These are phyloP conservation scores for Adenanthera pavonina DNA, from an alignment of 306 rosid genomes.

Conservation along the genomic window DNA sequence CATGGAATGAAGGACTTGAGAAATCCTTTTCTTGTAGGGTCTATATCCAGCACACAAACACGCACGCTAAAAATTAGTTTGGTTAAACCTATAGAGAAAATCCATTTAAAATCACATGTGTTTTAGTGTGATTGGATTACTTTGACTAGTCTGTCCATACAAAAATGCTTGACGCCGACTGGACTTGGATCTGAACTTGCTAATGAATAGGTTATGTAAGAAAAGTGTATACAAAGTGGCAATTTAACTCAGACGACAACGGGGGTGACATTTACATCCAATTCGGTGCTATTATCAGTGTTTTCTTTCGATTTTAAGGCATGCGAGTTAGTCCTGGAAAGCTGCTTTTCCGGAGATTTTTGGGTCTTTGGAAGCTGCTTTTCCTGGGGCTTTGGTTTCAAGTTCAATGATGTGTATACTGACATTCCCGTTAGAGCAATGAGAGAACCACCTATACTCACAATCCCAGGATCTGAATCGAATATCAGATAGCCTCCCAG, in stretches of 20 bases:
- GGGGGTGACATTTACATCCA: constrained; percentile 44
- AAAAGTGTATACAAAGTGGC: constrained; percentile 9
- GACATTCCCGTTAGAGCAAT: constrained; percentile 51
- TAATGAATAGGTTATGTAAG: background rate
- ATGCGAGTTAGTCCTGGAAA: constrained; percentile 37
- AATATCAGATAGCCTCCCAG: constrained; percentile 54
- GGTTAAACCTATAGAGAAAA: background rate
- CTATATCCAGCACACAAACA: too few relatives aligned
- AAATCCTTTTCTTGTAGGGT: background rate
- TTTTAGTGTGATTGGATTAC: constrained; percentile 12
- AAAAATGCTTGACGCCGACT: constrained; percentile 14
- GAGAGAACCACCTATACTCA: constrained; percentile 52
- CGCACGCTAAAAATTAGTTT: too few relatives aligned
- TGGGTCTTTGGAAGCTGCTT: constrained; percentile 48
- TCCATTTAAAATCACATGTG: background rate
- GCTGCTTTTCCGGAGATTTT: constrained; percentile 47
- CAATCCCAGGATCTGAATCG: constrained; percentile 54
- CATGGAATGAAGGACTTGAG: background rate
- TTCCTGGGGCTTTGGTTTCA: constrained; percentile 46
- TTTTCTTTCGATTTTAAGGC: constrained; percentile 35
- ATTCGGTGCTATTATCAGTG: constrained; percentile 40
- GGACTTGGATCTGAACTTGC: constrained; percentile 27
- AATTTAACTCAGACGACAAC: constrained; percentile 34
- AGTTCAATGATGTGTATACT: constrained; percentile 46
- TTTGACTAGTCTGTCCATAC: constrained; percentile 31